Evolutionary conservation across 805 yeast genomes (phyloP).

Genomic region (Pichia gijzeniarum): DNA sequence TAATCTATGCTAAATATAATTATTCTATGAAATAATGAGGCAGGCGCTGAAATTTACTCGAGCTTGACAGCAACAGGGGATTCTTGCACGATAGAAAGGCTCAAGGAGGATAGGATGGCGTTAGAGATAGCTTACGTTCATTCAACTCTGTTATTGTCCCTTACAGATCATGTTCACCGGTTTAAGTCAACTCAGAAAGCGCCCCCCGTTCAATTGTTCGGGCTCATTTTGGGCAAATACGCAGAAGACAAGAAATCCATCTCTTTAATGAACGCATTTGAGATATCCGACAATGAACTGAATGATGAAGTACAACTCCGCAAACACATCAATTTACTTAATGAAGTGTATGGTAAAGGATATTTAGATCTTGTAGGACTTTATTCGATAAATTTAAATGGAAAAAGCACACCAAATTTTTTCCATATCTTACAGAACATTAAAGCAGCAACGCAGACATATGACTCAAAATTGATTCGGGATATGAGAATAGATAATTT

Average conservation of each 20-base stretch:
- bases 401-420: background rate
- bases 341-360: constrained; percentile 19
- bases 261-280: constrained; percentile 11
- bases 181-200: too few species aligned
- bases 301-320: background rate
- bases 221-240: constrained; percentile 13
- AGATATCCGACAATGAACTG: constrained; percentile 6
- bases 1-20: background rate
- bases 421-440: too few species aligned
- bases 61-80: too few species aligned
- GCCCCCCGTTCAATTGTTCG: background rate
- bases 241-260: background rate
- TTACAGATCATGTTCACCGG: constrained; percentile 12
- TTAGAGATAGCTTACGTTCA: constrained; percentile 1
- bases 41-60: background rate
- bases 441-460: too few species aligned
- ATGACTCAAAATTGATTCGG: background rate
- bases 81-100: too few species aligned
- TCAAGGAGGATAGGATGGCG: too few species aligned
- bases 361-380: constrained; percentile 23
- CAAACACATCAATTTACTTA: constrained; percentile 13
- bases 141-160: constrained; percentile 6
- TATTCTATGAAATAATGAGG: background rate
- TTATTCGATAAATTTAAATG: constrained; percentile 11
- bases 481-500: background rate